Conservation (phyloP, 1,284 basidiomycete genomes). For the Mixia osmundae region DNA sequence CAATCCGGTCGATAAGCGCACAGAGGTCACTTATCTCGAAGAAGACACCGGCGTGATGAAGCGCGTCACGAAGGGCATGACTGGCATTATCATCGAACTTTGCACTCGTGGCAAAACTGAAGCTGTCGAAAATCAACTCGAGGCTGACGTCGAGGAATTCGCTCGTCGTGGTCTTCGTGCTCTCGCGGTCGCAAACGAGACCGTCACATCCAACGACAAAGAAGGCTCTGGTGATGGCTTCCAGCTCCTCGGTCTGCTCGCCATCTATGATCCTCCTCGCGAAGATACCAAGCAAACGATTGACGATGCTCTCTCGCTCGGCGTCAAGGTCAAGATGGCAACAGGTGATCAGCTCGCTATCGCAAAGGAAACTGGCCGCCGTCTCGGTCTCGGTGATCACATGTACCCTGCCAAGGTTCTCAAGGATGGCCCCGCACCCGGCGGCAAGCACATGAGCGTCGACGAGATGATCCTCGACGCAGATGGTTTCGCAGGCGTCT, state of each 20-base stretch:
- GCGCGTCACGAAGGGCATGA: slow-evolving; percentile 99
- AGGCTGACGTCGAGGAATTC: slow-evolving; percentile 86
- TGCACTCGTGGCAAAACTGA: slow-evolving; percentile 92
- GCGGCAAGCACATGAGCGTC: slow-evolving; percentile 45
- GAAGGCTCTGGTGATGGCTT: slow-evolving; percentile 81
- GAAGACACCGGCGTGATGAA: slow-evolving; percentile 80
- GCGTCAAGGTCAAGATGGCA: slow-evolving; percentile 98
- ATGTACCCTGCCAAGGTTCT: slow-evolving; percentile 92
- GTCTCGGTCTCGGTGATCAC: slow-evolving; percentile 85
- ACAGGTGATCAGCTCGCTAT: slow-evolving; percentile 98
- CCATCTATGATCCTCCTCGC: slow-evolving; percentile 95
- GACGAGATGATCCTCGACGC: slow-evolving; percentile 78
- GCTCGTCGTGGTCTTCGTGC: slow-evolving; percentile 90
- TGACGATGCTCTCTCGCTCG: slow-evolving; percentile 79
- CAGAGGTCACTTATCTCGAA: slow-evolving; percentile 92
- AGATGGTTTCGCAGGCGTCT: slow-evolving; percentile 81
- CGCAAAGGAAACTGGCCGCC: slow-evolving; percentile 94
- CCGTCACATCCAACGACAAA: slow-evolving; percentile 44
- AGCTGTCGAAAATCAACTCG: slow-evolving; percentile 68
- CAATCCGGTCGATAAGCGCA: slow-evolving; percentile 98
- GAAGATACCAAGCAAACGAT: slow-evolving; percentile 98
- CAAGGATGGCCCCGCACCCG: slow-evolving; percentile 59
- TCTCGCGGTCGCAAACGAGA: slow-evolving; percentile 86
- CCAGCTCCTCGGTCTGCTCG: slow-evolving; percentile 85
- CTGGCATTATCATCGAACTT: slow-evolving; percentile 34